Evolutionary conservation across 805 yeast genomes (phyloP), one percentile per base, ranked within the genome.

Genomic region (Candida vaughaniae): DNA sequence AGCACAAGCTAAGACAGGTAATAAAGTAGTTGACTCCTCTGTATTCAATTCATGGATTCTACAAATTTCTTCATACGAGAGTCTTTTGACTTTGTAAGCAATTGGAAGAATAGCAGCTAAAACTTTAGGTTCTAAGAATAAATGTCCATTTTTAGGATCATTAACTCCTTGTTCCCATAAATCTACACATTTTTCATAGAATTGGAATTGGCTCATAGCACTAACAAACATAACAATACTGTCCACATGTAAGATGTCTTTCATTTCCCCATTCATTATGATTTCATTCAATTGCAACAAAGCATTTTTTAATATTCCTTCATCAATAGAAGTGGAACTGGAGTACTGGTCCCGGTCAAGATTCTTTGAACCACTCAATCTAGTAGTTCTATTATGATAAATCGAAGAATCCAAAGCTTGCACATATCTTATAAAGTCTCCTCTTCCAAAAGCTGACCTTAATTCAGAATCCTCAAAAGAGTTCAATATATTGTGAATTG

Each of bases 71-170:
- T 75, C 77, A 51, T 80, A 83, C 8, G 68, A 53, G 42, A 73
- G 74, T 36, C 82, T 74, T 35, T 84, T 81, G 35, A 73, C 69
- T 38, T 77, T 78, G 48, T 71, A 78, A 35, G 86, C 71, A 14
- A 82, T 69, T 16, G 88, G 89, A 54, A 85, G 69, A 19, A 84
- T 71, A 7, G 78, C 75, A 31, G 88, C 83, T 49, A 85, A 77
- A 18, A 82, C 82, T 43, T 77, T 73, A 52, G 83, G 85, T 29
- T 74, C 71, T 40, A 83, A 67, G 58, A 78, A 83, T 14, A 73
- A 56, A 25, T 52, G 41, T 48, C 77, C 61, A 31, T 63, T 56
- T 4, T 52, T 45, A 3, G 64, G 59, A 42, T 63, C 68, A 47
- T 70, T 69, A 45, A 75, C 77, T 20, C 82, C 82, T 14, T 71